Evolutionary conservation across 2,329 filamentous ascomycete species (phyloP), one percentile per base, ranked within the genome.

Genomic region (Camillea tinctor): DNA sequence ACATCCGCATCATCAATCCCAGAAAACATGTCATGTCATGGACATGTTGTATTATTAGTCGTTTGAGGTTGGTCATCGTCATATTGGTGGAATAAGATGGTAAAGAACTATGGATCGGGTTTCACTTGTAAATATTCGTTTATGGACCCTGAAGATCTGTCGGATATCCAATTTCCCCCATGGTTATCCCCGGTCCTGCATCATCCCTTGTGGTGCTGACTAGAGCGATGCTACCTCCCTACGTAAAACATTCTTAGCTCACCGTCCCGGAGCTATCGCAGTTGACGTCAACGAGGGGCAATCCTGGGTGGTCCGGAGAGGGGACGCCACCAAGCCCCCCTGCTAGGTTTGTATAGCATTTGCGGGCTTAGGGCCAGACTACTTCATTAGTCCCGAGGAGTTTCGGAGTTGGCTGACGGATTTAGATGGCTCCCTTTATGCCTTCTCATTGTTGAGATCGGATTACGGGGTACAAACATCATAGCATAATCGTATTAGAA

Each of bases 231-330:
- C 7, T 44, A 40, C n/a, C n/a, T n/a, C n/a, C n/a, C n/a, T n/a
- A n/a, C n/a, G n/a, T 40, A 13, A 6, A 44, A 17, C 13, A n/a
- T 36, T 20, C 26, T 54, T 54, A 49, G 5, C 13, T 44, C 13
- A 44, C 11, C 6, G 23, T 36, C 21, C 55, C 59, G 59, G 61
- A 56, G 61, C 48, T 22, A 4, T 60, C 58, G 58, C 61, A 57
- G 56, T 53, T 61, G 61, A 59, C 61, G 61, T 63, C 59, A 61
- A 44, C 36, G 36, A 44, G 36, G 36, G 36, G 40, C 20, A 26
- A 4, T 26, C 15, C 24, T 3, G 11, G 36, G 40, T 22, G 36
- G 11, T 40, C 20, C 24, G 51, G 48, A 11, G 23, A n/a, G 13
- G 8, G 26, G 50, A 61, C 44, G 56, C 56, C 51, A 40, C 58